Evolutionary conservation across 805 yeast genomes (phyloP), one percentile per base, ranked within the genome.

Genomic region (Candida ulmi): DNA sequence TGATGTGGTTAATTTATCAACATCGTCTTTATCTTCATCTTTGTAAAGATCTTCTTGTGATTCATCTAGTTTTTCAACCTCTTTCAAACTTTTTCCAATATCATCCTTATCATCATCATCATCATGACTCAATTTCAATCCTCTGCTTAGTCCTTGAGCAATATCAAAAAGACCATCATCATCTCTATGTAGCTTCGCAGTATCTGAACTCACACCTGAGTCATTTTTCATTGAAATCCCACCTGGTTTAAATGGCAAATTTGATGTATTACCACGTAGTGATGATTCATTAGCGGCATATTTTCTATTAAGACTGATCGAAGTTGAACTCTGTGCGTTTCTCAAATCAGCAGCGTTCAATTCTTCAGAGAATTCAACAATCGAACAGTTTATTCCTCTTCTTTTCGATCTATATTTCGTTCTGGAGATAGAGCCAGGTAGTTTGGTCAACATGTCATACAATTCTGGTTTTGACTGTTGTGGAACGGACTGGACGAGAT

Each of bases 221-320:
- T 58, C 26, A 21, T 46, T 36, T 8, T 19, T 25, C 48, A 62
- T 52, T 3, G 63, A 63, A n/a, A 76, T 48, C 2, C 98, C 97
- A 48, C 99, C 98, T 0, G 99, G 99, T 42, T 83, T 80, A 56
- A 93, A 93, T 0, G 99, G 99, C 52, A 91, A 62, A 51, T 74
- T 84, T 16, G 78, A 73, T 0, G 95, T 71, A 4, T 78, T 69
- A 0, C 98, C 98, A 35, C 71, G 66, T 3, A 87, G 63, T 2
- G 80, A 66, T 30, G 78, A 82, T n/a, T 66, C 66, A 46, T 76
- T 76, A 7, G 83, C 69, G 13, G 80, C 77, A 45, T 78, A 74
- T 38, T 79, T 74, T 46, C 99, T 70, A 24, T 75, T 78, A 42
- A 88, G 58, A 1, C 95, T 82, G 34, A 88, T 65, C 0, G 95